Evolutionary conservation across 148 eudicot species (phyloP).

Genomic region (Linanthus parryae): DNA sequence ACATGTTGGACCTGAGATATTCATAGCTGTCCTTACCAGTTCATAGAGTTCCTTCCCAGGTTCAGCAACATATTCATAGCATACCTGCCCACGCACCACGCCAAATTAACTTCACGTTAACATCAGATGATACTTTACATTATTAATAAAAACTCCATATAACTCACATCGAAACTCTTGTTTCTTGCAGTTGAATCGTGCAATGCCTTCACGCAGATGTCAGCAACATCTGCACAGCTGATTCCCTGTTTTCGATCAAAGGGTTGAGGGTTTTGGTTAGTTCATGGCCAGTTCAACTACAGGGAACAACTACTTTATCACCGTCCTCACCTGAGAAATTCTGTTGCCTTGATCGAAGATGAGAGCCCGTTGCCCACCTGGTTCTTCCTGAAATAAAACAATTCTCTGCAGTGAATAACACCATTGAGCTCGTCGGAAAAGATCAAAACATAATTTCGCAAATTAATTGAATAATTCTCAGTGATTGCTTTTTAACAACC

Average conservation of each 20-base stretch:
- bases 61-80: constrained; percentile 90
- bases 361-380: constrained; percentile 98
- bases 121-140: no score
- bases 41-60: constrained; percentile 92
- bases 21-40: constrained; percentile 77
- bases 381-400: constrained; percentile 69
- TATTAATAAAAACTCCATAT: neutral
- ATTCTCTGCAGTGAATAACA: constrained; percentile 6
- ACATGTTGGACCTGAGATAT: no score
- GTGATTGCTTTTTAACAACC: no score
- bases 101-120: constrained; percentile 1
- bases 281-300: neutral
- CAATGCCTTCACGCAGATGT: constrained; percentile 93
- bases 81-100: constrained; percentile 48
- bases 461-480: no score
- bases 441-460: no score
- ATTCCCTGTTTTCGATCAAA: constrained; percentile 45
- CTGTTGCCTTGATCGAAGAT: constrained; percentile 97
- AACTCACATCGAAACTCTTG: constrained; percentile 91
- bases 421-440: neutral
- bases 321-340: constrained; percentile 72
- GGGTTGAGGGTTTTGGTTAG: neutral
- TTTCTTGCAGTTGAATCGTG: constrained; percentile 96
- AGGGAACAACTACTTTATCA: neutral
- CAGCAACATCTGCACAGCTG: constrained; percentile 99